A percentile compares a stretch with the other conserved stretches of the same genome.
phyloP scores from a whole-genome alignment of 495 filamentous ascomycete genomes.

The Hyaloscypha variabilis region DNA sequence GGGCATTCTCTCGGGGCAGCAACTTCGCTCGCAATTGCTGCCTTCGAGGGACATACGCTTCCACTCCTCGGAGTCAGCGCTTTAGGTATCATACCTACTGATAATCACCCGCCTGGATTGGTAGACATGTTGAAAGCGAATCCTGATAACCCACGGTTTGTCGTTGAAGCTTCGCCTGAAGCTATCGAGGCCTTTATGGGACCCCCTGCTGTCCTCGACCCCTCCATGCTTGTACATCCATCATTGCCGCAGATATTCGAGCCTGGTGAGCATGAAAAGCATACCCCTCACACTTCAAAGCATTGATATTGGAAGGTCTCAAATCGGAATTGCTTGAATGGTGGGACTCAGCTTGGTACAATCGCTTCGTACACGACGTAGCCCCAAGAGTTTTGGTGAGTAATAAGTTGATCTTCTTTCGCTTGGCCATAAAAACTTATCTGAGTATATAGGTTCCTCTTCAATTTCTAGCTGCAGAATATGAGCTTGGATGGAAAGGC shows the following conservation, averaged over 20 bases:
- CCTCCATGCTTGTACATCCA: not conserved
- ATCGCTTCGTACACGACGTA: not conserved
- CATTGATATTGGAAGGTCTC: not conserved
- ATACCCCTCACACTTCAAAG: not conserved
- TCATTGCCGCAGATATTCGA: not conserved
- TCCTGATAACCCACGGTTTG: conserved; percentile 4
- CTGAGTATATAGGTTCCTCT: not conserved
- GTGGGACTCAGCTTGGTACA: not conserved
- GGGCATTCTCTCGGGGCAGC: not conserved
- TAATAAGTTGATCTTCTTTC: not conserved
- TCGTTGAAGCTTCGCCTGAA: conserved; percentile 4
- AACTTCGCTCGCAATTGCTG: conserved; percentile 1
- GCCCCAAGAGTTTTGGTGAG: conserved; percentile 1
- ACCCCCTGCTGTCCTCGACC: not conserved
- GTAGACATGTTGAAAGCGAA: not conserved
- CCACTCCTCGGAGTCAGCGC: conserved; percentile 3
- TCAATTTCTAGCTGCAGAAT: conserved; percentile 2
- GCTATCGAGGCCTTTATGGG: conserved; percentile 5
- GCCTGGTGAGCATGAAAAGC: not conserved
- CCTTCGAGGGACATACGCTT: not conserved
- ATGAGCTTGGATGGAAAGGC: conserved; percentile 2
- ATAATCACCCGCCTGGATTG: not conserved
- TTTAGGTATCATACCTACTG: not conserved
- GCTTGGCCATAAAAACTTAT: not conserved
- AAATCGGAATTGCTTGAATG: conserved; percentile 7